Percentiles rank a stretch among this genome's conserved stretches.
Evolutionary conservation across 768 basidiomycete genomes (phyloP).

Genomic region (Steccherinum ochraceum): DNA sequence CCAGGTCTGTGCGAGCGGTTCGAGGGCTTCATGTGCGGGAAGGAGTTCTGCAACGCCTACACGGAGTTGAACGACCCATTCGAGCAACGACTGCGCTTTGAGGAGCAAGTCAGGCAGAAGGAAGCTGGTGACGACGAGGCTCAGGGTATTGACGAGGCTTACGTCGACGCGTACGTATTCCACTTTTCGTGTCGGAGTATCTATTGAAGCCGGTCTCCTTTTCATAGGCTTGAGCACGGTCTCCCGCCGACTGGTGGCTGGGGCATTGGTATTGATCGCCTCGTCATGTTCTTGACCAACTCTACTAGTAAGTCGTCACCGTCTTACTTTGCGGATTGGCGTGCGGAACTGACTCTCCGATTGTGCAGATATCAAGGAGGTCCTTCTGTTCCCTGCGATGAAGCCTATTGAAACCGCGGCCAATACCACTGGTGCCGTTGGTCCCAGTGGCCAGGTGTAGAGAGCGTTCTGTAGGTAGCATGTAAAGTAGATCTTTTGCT

Average conservation of each 20-base stretch:
- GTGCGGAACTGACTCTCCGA: too few species aligned
- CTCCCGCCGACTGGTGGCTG: conserved; percentile 97
- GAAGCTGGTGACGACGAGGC: conserved; percentile 97
- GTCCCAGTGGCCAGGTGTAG: conserved; percentile 26
- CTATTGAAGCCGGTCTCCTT: conserved; percentile 5
- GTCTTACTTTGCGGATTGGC: conserved; percentile 1
- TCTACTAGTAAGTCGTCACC: conserved; percentile 76
- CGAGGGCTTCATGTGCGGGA: conserved; percentile 96
- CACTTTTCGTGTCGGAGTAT: conserved; percentile 1
- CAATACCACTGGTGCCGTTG: conserved; percentile 25
- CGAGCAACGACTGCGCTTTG: conserved; percentile 91
- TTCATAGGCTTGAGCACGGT: conserved; percentile 82
- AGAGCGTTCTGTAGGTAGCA: neutral
- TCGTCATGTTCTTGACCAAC: conserved; percentile 98
- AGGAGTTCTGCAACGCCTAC: conserved; percentile 98
- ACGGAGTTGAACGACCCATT: conserved; percentile 99
- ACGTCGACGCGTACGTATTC: conserved; percentile 76
- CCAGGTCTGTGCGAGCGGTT: conserved; percentile 98
- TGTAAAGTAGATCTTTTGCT: neutral
- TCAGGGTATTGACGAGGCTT: conserved; percentile 94
- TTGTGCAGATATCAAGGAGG: conserved; percentile 88
- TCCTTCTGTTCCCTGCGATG: conserved; percentile 95
- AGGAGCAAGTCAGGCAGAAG: conserved; percentile 93
- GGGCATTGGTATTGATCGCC: conserved; percentile 92
- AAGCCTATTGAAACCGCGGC: conserved; percentile 63